Evolutionary conservation across 257 asterid species (phyloP), one percentile per base, ranked within the genome.

Genomic region (Scutellaria galericulata): DNA sequence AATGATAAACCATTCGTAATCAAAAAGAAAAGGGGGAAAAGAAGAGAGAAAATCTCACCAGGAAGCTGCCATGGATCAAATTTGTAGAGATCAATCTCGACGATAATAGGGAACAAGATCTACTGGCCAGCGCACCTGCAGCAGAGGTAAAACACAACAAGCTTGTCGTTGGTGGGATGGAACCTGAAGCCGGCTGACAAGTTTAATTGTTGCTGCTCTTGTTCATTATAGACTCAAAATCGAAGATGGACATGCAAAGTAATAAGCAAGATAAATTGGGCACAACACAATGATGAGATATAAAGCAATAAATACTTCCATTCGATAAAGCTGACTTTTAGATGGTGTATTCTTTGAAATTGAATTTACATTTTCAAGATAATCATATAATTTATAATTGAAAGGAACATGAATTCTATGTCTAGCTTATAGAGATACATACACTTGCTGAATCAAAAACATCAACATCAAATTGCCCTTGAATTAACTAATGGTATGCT

Each of bases 381-480:
- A 61, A 72, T 20, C 31, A 47, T 41, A 50, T 56, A 69, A 53
- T 48, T 58, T 66, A 46, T 24, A 64, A 6, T 41, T 24, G 47
- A 63, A 5, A 52, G 51, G 52, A 64, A 59, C 70, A 42, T 68
- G 20, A 59, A 58, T 18, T 55, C 9, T 7, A 22, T 41, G 76
- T 24, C 24, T 57, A 71, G 64, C 61, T 10, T 18, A 59, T 56
- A 12, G 37, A 71, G 74, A 41, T 68, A 64, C 98, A 58, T 86
- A 94, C 99, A 67, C 73, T 80, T 71, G 98, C 93, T 66, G 97
- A 88, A 82, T 91, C 98, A 74, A 94, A 94, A 61, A 91, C 96
- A 18, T 89, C 96, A 61, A 91, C 96, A 18, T 89, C 96, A 77
- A 89, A 89, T 61, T 87, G 95, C 66, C 96, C 97, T 18, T 18